These are phyloP conservation scores for Boletus tomentosulus DNA, from an alignment of 768 basidiomycete genomes.

Conservation along the genomic window DNA sequence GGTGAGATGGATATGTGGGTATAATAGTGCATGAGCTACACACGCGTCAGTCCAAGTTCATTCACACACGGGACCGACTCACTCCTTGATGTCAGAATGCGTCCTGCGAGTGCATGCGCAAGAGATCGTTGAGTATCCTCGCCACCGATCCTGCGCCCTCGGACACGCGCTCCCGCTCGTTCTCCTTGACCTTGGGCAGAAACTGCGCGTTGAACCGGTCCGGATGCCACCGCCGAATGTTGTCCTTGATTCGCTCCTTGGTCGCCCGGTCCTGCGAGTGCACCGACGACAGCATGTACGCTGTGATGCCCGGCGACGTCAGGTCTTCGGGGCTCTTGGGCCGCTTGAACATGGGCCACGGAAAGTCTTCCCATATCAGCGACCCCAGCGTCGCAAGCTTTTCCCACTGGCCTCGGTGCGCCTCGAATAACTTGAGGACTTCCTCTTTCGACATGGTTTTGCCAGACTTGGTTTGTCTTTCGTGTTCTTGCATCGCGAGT, in stretches of 20 bases:
- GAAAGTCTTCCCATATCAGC: slow-evolving; percentile 63
- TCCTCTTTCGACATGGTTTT: slow-evolving; percentile 55
- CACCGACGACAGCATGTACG: slow-evolving; percentile 57
- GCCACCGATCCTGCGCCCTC: slow-evolving; percentile 72
- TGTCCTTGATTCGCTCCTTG: slow-evolving; percentile 75
- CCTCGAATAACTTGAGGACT: slow-evolving; percentile 49
- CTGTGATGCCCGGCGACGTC: slow-evolving; percentile 48
- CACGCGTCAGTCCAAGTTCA: too few species aligned
- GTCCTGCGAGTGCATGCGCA: too few species aligned
- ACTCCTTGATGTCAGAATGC: too few species aligned
- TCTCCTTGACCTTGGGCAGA: slow-evolving; percentile 58
- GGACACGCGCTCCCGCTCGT: slow-evolving; percentile 62
- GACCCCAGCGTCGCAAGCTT: slow-evolving; percentile 37
- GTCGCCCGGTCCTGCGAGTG: slow-evolving; percentile 49
- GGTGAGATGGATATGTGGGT: too few species aligned
- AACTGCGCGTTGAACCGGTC: slow-evolving; percentile 75
- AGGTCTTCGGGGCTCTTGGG: slow-evolving; percentile 60
- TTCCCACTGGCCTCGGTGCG: slow-evolving; percentile 61
- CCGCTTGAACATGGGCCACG: slow-evolving; percentile 67
- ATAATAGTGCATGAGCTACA: too few species aligned
- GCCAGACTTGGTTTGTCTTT: slow-evolving; percentile 39
- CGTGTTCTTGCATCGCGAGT: slow-evolving; percentile 47
- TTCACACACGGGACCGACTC: slow-evolving; percentile 44
- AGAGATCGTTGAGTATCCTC: slow-evolving; percentile 57
- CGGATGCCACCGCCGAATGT: slow-evolving; percentile 20